Conservation (phyloP, 1,284 basidiomycete genomes). For the Inonotus hispidus region DNA sequence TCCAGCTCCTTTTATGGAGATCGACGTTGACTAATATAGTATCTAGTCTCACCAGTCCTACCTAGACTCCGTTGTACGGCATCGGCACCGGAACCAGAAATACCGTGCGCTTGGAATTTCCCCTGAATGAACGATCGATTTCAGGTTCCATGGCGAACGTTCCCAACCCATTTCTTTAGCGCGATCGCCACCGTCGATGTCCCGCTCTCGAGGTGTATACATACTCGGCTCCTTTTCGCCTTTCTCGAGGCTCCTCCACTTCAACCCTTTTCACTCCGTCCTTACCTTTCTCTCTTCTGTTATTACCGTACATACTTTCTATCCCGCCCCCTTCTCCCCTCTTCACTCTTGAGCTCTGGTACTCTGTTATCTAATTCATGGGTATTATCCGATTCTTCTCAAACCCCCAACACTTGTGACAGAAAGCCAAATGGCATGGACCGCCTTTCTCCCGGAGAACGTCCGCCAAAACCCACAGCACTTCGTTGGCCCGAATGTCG, state of each 20-base stretch:
- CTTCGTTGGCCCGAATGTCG: slow-evolving; percentile 27
- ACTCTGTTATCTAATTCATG: neutral
- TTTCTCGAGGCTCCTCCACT: neutral
- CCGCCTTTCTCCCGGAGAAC: slow-evolving; percentile 18
- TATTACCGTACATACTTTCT: neutral
- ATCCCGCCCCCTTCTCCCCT: neutral
- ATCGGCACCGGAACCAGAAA: neutral
- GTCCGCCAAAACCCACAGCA: slow-evolving; percentile 22
- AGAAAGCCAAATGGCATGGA: slow-evolving; percentile 13
- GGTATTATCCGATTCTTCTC: neutral
- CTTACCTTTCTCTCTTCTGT: neutral
- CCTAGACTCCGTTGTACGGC: neutral
- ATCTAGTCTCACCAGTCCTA: too few relatives aligned
- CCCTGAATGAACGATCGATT: neutral
- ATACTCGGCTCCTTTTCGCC: neutral
- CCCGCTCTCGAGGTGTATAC: neutral
- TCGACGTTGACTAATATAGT: too few relatives aligned
- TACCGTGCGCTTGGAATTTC: neutral
- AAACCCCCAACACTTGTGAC: neutral
- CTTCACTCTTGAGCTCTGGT: neutral
- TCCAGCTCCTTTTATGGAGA: too few relatives aligned
- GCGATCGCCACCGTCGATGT: neutral
- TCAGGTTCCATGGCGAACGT: neutral
- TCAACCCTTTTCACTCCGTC: neutral
- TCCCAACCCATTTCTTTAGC: neutral